A percentile compares a stretch with the other conserved stretches of the same genome.
Conservation (phyloP, 257 asterid species). For the Dorcoceras hygrometricum region DNA sequence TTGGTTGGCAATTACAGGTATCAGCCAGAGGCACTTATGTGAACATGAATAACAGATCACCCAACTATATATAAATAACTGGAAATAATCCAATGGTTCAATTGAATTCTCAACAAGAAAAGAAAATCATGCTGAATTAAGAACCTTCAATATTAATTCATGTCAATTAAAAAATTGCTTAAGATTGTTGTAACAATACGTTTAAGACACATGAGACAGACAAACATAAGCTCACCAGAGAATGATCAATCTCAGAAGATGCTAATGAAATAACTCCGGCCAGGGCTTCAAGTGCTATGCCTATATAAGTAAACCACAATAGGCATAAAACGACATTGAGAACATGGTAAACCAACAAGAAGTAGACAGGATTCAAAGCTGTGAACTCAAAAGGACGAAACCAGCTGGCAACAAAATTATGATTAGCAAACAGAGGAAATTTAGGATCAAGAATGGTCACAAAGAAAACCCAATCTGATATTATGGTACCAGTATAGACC, state of each 20-base stretch:
- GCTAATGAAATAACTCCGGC: slow-evolving; percentile 85
- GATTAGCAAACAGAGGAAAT: slow-evolving; percentile 19
- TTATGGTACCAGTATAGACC: background rate
- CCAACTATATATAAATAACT: background rate
- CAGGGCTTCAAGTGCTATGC: slow-evolving; percentile 82
- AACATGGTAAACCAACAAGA: slow-evolving; percentile 13
- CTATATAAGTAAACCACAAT: slow-evolving; percentile 38
- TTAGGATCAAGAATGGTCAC: background rate
- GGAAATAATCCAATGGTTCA: background rate
- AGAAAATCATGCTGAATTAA: background rate
- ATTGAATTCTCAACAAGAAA: background rate
- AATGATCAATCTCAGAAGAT: slow-evolving; percentile 66
- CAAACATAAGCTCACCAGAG: slow-evolving; percentile 54
- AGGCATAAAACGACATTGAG: slow-evolving; percentile 14
- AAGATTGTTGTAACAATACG: slow-evolving; percentile 1
- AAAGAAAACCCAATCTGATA: background rate
- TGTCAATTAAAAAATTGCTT: slow-evolving; percentile 3
- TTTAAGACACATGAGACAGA: slow-evolving; percentile 4
- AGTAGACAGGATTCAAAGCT: slow-evolving; percentile 11
- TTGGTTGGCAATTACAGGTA: background rate
- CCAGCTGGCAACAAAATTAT: background rate
- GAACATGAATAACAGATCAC: background rate
- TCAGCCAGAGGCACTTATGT: slow-evolving; percentile 16
- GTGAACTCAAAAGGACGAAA: slow-evolving; percentile 10
- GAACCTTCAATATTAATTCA: slow-evolving; percentile 2